Evolutionary conservation across 2,329 filamentous ascomycete species (phyloP).

Genomic region (Alternaria angustiovoidea): DNA sequence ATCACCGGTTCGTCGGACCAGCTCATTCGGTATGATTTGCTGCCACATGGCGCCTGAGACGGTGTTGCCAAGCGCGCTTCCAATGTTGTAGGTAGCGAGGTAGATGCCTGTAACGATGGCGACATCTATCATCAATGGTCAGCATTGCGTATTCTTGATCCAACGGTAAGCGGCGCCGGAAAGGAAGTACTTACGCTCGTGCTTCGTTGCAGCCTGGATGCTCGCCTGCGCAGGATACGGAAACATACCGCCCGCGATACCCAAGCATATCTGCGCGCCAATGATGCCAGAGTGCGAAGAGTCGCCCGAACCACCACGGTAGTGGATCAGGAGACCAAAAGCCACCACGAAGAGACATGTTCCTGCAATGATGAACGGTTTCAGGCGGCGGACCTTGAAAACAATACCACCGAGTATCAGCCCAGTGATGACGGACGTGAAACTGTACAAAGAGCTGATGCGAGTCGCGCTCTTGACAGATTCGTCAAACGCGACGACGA

Average conservation of each 20-base stretch:
- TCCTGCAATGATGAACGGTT: constrained; percentile 68
- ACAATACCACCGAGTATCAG: constrained; percentile 65
- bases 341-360: constrained; percentile 69
- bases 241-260: constrained; percentile 70
- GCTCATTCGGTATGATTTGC: constrained; percentile 57
- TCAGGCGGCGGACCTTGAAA: constrained; percentile 63
- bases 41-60: constrained; percentile 71
- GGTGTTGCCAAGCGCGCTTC: constrained; percentile 66
- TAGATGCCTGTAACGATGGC: constrained; percentile 71
- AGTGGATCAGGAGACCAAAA: constrained; percentile 70
- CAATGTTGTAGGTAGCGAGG: constrained; percentile 70
- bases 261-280: constrained; percentile 68
- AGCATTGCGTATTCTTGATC: background rate
- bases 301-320: constrained; percentile 59
- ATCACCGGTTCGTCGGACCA: constrained; percentile 54
- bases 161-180: background rate
- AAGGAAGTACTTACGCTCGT: constrained; percentile 47
- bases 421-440: constrained; percentile 65
- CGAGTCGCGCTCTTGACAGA: constrained; percentile 64
- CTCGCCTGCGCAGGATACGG: constrained; percentile 60
- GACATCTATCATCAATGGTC: constrained; percentile 50
- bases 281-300: constrained; percentile 65
- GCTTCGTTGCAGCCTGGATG: constrained; percentile 60
- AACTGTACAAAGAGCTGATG: constrained; percentile 67
- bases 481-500: constrained; percentile 69